phyloP scores from a whole-genome alignment of 108 stramenopile genomes.

The Nannochloropsis granulata region DNA sequence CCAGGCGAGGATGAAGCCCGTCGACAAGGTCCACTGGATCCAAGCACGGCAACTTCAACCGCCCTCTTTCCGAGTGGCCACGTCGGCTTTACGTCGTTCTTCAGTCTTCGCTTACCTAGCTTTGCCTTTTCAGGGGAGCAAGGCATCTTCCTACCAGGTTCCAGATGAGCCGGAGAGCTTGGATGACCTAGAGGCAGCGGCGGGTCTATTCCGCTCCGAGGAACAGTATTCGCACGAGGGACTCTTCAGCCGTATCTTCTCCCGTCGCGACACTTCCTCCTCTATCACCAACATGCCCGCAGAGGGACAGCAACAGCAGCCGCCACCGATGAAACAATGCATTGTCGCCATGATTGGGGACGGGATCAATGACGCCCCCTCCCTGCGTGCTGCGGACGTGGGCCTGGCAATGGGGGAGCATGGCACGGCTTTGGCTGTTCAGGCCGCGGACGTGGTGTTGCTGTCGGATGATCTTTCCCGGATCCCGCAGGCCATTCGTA shows the following conservation, averaged over 20 bases:
- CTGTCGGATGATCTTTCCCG: slow-evolving; percentile 95
- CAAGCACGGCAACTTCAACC: neutral
- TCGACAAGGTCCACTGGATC: neutral
- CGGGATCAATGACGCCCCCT: slow-evolving; percentile 97
- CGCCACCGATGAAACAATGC: neutral
- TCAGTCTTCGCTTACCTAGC: neutral
- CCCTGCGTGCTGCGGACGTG: slow-evolving; percentile 92
- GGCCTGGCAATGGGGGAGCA: slow-evolving; percentile 98
- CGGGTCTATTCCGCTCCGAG: neutral
- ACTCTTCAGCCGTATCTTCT: too few relatives aligned
- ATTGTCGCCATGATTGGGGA: slow-evolving; percentile 93
- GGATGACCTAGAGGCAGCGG: neutral
- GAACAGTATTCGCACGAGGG: neutral
- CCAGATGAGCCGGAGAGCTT: neutral
- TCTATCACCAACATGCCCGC: neutral
- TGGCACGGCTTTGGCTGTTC: slow-evolving; percentile 88
- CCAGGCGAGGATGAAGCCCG: neutral
- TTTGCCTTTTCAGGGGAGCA: neutral
- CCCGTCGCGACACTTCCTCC: neutral
- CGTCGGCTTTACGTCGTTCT: neutral
- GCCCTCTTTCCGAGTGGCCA: neutral
- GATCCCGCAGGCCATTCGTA: slow-evolving; percentile 34
- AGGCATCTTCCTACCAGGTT: neutral
- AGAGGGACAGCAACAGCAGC: too few relatives aligned
- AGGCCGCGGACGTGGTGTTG: slow-evolving; percentile 91